Percentiles rank a stretch among this genome's conserved stretches.
Conservation (phyloP, 768 basidiomycete genomes). For the Clavulina sp. region DNA sequence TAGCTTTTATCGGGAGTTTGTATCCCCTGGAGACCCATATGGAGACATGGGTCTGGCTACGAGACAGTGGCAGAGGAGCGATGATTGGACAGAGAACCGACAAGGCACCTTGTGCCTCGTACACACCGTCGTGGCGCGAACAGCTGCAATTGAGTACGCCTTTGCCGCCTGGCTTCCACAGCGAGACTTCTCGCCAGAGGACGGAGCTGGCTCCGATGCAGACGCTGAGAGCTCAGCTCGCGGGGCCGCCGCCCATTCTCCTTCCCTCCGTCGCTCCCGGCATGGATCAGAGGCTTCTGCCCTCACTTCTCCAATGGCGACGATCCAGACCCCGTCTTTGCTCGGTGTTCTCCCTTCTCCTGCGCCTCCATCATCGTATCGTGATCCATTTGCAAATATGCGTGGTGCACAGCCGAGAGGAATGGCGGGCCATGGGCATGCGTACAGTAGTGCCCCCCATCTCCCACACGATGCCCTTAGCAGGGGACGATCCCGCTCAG, state of each 20-base stretch:
- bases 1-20: conserved; percentile 43
- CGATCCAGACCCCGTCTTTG: neutral
- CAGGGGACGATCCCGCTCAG: neutral
- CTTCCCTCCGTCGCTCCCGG: neutral
- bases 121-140: conserved; percentile 48
- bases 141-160: conserved; percentile 39
- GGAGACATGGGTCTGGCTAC: conserved; percentile 9
- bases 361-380: neutral
- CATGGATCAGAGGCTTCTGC: neutral
- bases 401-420: too few species aligned
- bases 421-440: too few species aligned
- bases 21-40: neutral
- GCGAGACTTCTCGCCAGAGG: too few species aligned
- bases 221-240: neutral
- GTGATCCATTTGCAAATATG: neutral
- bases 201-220: neutral
- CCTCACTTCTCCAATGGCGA: neutral
- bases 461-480: neutral
- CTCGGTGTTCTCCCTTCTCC: neutral
- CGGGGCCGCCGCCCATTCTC: neutral
- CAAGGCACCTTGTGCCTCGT: conserved; percentile 48
- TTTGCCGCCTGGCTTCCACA: too few species aligned
- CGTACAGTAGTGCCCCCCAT: too few species aligned
- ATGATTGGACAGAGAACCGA: conserved; percentile 61
- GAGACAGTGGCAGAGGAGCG: conserved; percentile 43